Conservation (phyloP, 768 basidiomycete species). For the Pleurotus cornucopiae region DNA sequence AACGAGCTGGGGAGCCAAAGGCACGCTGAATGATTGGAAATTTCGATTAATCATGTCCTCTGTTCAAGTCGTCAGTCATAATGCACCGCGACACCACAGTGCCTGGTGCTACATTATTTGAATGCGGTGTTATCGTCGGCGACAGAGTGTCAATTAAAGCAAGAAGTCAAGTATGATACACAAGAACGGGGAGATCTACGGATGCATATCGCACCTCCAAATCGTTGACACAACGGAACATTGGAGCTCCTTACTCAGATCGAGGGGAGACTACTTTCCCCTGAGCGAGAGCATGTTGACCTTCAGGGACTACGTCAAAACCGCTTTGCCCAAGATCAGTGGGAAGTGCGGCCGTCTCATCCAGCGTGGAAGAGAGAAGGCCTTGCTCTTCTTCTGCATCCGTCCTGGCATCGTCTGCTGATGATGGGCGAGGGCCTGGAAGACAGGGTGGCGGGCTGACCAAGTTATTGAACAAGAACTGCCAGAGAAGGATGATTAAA, state of each 20-base stretch:
- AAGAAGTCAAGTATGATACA: no score
- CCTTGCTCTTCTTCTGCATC: slow-evolving; percentile 59
- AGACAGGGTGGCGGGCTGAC: slow-evolving; percentile 61
- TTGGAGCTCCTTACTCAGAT: neutral
- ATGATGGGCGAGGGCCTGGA: slow-evolving; percentile 38
- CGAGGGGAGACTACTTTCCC: slow-evolving; percentile 12
- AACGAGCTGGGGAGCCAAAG: neutral
- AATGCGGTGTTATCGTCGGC: no score
- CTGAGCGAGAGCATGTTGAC: slow-evolving; percentile 29
- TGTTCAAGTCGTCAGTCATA: neutral
- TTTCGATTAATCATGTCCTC: slow-evolving; percentile 2
- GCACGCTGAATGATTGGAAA: slow-evolving; percentile 6
- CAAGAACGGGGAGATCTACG: no score
- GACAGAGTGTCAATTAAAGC: no score
- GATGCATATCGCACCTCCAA: no score
- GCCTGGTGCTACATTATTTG: neutral
- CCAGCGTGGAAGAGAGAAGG: slow-evolving; percentile 47
- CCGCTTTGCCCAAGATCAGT: slow-evolving; percentile 79
- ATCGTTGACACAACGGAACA: neutral
- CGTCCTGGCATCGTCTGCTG: slow-evolving; percentile 27
- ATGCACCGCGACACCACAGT: neutral
- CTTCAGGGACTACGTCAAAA: slow-evolving; percentile 72
- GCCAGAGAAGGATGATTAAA: slow-evolving; percentile 12
- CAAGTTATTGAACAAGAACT: slow-evolving; percentile 91
- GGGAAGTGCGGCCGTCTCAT: slow-evolving; percentile 82